Evolutionary conservation across 2,329 filamentous ascomycete genomes (phyloP).

Genomic region (Talaromyces sp.): DNA sequence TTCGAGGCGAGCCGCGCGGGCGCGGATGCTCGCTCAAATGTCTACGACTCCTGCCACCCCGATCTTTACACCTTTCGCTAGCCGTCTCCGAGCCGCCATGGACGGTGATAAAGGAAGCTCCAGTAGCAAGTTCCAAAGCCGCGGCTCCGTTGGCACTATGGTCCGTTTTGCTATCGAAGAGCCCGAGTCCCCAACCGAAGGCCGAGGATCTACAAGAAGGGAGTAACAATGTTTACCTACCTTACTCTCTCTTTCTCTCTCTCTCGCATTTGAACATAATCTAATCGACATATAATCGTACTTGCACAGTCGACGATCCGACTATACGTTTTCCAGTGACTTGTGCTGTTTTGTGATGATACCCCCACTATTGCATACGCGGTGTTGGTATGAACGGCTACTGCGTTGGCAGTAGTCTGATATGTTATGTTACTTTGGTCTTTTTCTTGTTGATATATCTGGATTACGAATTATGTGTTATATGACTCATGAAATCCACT

Average conservation of each 20-base stretch:
- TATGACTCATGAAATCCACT: background rate
- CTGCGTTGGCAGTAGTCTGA: background rate
- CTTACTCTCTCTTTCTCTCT: background rate
- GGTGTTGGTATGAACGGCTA: background rate
- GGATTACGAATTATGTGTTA: background rate
- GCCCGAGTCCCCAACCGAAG: constrained; percentile 36
- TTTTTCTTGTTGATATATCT: background rate
- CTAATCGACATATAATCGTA: constrained; percentile 13
- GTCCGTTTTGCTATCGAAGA: constrained; percentile 39
- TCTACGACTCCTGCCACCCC: constrained; percentile 44
- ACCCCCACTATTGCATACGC: constrained; percentile 8
- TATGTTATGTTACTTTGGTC: constrained; percentile 3
- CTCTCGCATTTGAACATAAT: background rate
- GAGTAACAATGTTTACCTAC: constrained; percentile 14
- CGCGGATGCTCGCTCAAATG: constrained; percentile 34
- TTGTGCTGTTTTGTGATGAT: constrained; percentile 2
- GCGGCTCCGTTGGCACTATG: constrained; percentile 23
- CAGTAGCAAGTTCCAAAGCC: constrained; percentile 15
- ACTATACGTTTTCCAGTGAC: background rate
- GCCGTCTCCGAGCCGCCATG: constrained; percentile 26
- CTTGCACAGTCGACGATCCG: background rate
- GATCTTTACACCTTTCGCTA: constrained; percentile 39
- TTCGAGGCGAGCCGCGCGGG: constrained; percentile 42
- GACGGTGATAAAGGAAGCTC: constrained; percentile 12
- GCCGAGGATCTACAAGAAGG: constrained; percentile 30